Evolutionary conservation across 2,329 filamentous ascomycete genomes (phyloP).

Genomic region (Microsporum audouinii): DNA sequence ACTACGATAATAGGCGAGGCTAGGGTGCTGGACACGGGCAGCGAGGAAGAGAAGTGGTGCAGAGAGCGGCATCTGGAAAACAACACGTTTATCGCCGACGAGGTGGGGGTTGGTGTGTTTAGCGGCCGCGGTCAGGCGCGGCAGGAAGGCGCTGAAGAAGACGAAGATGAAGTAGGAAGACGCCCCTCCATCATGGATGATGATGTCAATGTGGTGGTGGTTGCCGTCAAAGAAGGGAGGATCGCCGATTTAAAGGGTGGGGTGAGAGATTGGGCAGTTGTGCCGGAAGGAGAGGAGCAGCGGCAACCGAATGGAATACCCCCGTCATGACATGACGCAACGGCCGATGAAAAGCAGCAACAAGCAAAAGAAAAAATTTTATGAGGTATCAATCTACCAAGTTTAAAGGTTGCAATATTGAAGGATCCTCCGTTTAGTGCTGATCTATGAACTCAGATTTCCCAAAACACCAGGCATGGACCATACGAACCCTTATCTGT

Average conservation of each 20-base stretch:
- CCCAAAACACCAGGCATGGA: neutral
- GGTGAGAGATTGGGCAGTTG: conserved; percentile 62
- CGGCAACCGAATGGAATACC: neutral
- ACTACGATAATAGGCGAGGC: conserved; percentile 90
- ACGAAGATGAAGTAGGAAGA: conserved; percentile 24
- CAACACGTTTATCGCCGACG: conserved; percentile 64
- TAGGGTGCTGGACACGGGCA: conserved; percentile 57
- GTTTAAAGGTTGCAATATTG: neutral
- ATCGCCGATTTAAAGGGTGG: conserved; percentile 95
- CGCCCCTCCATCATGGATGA: conserved; percentile 52
- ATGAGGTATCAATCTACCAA: neutral
- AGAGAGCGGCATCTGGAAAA: conserved; percentile 76
- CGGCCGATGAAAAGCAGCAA: neutral
- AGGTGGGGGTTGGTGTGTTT: conserved; percentile 33
- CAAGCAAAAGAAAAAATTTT: neutral
- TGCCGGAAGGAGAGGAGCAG: conserved; percentile 23
- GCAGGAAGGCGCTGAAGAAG: conserved; percentile 19
- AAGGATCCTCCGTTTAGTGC: neutral
- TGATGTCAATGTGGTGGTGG: conserved; percentile 77
- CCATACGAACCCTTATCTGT: neutral
- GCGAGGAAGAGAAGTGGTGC: conserved; percentile 75
- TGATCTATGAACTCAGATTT: neutral
- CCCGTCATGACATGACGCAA: neutral
- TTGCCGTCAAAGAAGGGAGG: conserved; percentile 70
- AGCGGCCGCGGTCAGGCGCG: conserved; percentile 16